Evolutionary conservation across 345 rosid species (phyloP).

Genomic region (Xanthoceras sorbifolium): DNA sequence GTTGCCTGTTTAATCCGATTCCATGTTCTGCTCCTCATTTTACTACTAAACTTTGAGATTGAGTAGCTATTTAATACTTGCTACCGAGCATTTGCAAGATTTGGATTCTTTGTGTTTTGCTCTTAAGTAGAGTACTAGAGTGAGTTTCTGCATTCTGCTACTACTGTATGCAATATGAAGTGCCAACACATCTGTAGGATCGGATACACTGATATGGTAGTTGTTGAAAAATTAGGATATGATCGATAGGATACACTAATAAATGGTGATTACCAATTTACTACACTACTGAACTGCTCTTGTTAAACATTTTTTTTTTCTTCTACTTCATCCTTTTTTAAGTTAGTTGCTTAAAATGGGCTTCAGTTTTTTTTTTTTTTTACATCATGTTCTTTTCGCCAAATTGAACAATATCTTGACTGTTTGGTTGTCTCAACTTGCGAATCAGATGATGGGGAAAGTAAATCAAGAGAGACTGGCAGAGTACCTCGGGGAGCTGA

Average conservation of each 20-base stretch:
- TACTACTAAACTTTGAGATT: too few species aligned
- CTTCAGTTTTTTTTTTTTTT: not conserved
- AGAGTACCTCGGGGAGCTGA: slow-evolving; percentile 85
- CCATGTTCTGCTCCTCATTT: not conserved
- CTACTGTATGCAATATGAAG: not conserved
- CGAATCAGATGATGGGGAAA: slow-evolving; percentile 84
- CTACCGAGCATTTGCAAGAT: not conserved
- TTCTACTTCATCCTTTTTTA: not conserved
- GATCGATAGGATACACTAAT: not conserved
- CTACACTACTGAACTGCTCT: not conserved
- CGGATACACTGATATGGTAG: not conserved
- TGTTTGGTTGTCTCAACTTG: slow-evolving; percentile 14
- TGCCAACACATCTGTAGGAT: not conserved
- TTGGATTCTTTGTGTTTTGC: not conserved
- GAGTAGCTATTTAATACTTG: not conserved
- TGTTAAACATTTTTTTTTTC: not conserved
- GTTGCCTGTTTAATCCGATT: not conserved
- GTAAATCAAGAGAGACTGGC: slow-evolving; percentile 86
- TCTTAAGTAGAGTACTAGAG: not conserved
- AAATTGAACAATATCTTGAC: not conserved
- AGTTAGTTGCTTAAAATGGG: not conserved
- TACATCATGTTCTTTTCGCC: not conserved
- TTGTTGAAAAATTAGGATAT: not conserved
- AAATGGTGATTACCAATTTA: not conserved
- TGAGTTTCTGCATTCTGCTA: too few species aligned